These are phyloP conservation scores for Blastobotrys apis DNA, from an alignment of 1,139 yeast species.

Conservation along the genomic window DNA sequence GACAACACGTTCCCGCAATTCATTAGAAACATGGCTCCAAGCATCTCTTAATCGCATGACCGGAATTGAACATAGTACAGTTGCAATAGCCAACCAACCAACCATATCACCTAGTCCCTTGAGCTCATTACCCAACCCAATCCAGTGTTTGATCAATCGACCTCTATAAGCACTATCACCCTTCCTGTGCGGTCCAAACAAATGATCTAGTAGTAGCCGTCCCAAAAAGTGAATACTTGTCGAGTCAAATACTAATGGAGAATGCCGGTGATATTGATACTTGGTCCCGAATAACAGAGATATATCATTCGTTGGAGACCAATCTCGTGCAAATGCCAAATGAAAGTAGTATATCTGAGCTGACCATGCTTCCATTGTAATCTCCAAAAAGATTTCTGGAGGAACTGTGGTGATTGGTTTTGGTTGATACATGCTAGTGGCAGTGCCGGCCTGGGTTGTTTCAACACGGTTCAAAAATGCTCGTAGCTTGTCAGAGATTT, in stretches of 20 bases:
- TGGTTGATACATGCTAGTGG: constrained; percentile 11
- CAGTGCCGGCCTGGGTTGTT: constrained; percentile 1
- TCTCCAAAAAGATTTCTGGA: constrained; percentile 35
- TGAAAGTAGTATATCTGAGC: constrained; percentile 38
- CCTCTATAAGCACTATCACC: constrained; percentile 49
- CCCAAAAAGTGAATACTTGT: constrained; percentile 75
- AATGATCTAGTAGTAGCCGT: constrained; percentile 62
- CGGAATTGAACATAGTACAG: constrained; percentile 78
- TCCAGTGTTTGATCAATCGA: constrained; percentile 73
- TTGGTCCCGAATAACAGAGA: constrained; percentile 50
- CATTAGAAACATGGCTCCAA: constrained; percentile 71
- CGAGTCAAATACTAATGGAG: constrained; percentile 66
- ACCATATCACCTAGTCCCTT: constrained; percentile 90
- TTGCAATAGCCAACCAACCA: constrained; percentile 89
- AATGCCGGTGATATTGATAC: constrained; percentile 42
- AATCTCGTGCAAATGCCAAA: constrained; percentile 39
- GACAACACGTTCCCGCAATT: constrained; percentile 57
- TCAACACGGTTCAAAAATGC: constrained; percentile 26
- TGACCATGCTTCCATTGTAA: constrained; percentile 32
- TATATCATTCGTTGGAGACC: constrained; percentile 73
- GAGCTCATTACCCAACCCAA: constrained; percentile 71
- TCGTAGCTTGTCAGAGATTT: constrained; percentile 26
- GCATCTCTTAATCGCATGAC: constrained; percentile 65
- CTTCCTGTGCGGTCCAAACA: constrained; percentile 42
- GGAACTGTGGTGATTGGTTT: constrained; percentile 26